phyloP scores from a whole-genome alignment of 2,329 filamentous ascomycete species.

The Cryphonectria radicalis region DNA sequence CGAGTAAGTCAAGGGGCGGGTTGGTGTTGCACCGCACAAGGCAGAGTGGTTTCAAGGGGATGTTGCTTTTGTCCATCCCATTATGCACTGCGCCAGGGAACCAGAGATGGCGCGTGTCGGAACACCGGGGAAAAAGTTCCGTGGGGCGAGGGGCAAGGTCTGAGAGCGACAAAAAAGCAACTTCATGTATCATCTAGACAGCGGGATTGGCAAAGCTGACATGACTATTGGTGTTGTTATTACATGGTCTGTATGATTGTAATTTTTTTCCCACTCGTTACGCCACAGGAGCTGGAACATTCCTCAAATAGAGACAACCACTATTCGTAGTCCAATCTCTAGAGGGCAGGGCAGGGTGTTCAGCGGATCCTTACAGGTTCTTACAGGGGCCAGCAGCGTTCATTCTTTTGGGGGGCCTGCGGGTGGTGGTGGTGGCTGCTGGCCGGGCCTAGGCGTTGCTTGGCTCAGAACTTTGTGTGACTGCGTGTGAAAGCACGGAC shows the following conservation, averaged over 20 bases:
- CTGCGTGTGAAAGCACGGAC: slow-evolving; percentile 1
- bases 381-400: background rate
- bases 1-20: slow-evolving; percentile 21
- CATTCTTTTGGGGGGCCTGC: background rate
- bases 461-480: slow-evolving; percentile 6
- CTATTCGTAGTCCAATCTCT: background rate
- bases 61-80: slow-evolving; percentile 15
- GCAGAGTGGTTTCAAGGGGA: slow-evolving; percentile 27
- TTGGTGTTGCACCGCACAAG: slow-evolving; percentile 21
- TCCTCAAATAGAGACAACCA: background rate
- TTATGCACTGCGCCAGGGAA: slow-evolving; percentile 20
- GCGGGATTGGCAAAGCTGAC: background rate
- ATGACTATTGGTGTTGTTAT: background rate
- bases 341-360: background rate
- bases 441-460: background rate
- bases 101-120: background rate
- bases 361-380: background rate
- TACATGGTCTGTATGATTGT: background rate
- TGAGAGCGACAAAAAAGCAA: background rate
- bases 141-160: background rate
- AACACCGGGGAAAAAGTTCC: background rate
- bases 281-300: background rate
- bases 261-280: background rate
- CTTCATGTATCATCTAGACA: background rate
- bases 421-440: background rate